A percentile compares a stretch with the other conserved stretches of the same genome.
Evolutionary conservation across 2,329 filamentous ascomycete genomes (phyloP).

Genomic region (Zymoseptoria ardabiliae): DNA sequence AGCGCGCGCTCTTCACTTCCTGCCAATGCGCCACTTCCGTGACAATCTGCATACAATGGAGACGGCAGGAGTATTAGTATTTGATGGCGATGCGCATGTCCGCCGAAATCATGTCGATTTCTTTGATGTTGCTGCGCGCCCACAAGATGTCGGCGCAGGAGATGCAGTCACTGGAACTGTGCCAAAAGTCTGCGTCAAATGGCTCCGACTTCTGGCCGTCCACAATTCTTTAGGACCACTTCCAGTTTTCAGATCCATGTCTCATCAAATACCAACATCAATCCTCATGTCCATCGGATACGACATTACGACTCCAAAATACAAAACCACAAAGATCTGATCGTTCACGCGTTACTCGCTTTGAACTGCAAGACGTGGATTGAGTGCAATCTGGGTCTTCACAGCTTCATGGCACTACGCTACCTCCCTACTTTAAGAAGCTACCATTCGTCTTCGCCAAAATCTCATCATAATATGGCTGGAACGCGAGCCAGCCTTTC

Average conservation of each 20-base stretch:
- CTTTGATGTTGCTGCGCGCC: background rate
- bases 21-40: too few relatives aligned
- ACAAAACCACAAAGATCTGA: too few relatives aligned
- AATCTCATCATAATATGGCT: slow-evolving; percentile 49
- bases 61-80: too few relatives aligned
- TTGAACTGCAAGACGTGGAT: too few relatives aligned
- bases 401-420: too few relatives aligned
- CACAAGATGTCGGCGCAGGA: background rate
- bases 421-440: slow-evolving; percentile 35
- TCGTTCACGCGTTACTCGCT: too few relatives aligned
- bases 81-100: too few relatives aligned
- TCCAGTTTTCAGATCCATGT: background rate
- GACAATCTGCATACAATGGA: too few relatives aligned
- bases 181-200: background rate
- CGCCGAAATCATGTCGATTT: too few relatives aligned
- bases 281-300: background rate
- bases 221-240: background rate
- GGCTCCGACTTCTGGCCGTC: background rate
- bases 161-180: background rate
- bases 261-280: background rate
- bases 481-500: slow-evolving; percentile 46
- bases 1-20: background rate
- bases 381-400: too few relatives aligned
- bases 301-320: background rate
- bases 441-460: slow-evolving; percentile 44